Evolutionary conservation across 2,329 filamentous ascomycete genomes (phyloP).

Genomic region (Elsinoe fawcettii): DNA sequence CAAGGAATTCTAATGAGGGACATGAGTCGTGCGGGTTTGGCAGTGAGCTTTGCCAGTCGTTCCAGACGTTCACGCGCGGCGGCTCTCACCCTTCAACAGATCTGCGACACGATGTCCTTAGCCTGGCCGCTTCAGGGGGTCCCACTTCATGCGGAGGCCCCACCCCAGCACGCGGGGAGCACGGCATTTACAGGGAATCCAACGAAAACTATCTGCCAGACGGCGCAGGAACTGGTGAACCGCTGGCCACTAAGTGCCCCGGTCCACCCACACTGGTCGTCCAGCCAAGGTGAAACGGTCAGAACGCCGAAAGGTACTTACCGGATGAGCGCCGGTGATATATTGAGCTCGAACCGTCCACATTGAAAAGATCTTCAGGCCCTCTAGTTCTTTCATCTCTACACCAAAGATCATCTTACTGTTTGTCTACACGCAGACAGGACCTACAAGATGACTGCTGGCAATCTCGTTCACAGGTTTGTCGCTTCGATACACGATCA

Average conservation of each 20-base stretch:
- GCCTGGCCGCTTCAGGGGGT: slow-evolving; percentile 4
- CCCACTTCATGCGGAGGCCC: slow-evolving; percentile 10
- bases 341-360: slow-evolving; percentile 7
- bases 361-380: background rate
- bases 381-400: background rate
- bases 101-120: slow-evolving; percentile 2
- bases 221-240: slow-evolving; percentile 12
- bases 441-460: background rate
- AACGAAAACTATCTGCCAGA: slow-evolving; percentile 14
- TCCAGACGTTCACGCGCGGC: slow-evolving; percentile 7
- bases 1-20: background rate
- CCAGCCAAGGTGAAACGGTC: slow-evolving; percentile 8
- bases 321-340: slow-evolving; percentile 8
- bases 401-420: background rate
- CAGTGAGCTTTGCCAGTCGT: background rate
- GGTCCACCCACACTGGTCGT: slow-evolving; percentile 1
- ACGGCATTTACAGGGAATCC: slow-evolving; percentile 10
- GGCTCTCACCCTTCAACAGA: background rate
- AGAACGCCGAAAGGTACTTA: slow-evolving; percentile 1
- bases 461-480: slow-evolving; percentile 13
- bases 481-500: background rate
- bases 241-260: slow-evolving; percentile 11
- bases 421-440: background rate
- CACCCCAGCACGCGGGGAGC: slow-evolving; percentile 11
- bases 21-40: background rate